Evolutionary conservation across 768 basidiomycete genomes (phyloP).

Genomic region (Zangia roseola): DNA sequence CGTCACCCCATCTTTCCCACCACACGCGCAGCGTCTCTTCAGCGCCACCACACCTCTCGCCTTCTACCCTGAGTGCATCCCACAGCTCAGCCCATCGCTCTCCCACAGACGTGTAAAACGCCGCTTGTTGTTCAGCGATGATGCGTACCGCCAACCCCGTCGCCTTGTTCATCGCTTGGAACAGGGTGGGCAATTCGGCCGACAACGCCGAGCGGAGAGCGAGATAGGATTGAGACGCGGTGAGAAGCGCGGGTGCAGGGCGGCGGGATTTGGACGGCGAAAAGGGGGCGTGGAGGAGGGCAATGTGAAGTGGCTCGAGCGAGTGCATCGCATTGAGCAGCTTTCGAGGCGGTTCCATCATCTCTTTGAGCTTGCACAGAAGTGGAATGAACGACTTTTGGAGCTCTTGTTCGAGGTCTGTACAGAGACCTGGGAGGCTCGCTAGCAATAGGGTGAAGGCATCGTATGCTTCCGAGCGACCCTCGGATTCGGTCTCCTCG

Average conservation of each 20-base stretch:
- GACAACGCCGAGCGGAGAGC: conserved; percentile 73
- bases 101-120: conserved; percentile 58
- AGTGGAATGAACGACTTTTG: conserved; percentile 55
- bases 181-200: conserved; percentile 66
- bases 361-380: conserved; percentile 55
- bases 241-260: conserved; percentile 63
- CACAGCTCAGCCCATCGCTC: conserved; percentile 79
- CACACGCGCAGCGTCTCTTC: conserved; percentile 73
- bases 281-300: conserved; percentile 64
- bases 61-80: conserved; percentile 76
- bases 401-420: conserved; percentile 52
- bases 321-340: conserved; percentile 71
- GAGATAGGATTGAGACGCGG: conserved; percentile 74
- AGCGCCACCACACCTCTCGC: conserved; percentile 62
- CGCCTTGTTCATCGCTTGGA: conserved; percentile 59
- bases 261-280: conserved; percentile 52
- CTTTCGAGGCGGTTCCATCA: conserved; percentile 60
- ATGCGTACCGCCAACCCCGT: conserved; percentile 50
- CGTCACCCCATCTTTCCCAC: conserved; percentile 66
- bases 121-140: conserved; percentile 55
- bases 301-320: conserved; percentile 70
- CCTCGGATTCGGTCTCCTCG: conserved; percentile 22
- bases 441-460: conserved; percentile 65
- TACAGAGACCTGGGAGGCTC: conserved; percentile 50
- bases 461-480: conserved; percentile 61